Evolutionary conservation across 2,329 filamentous ascomycete species (phyloP), one percentile per base, ranked within the genome.

Genomic region (Pleurostoma richardsiae): DNA sequence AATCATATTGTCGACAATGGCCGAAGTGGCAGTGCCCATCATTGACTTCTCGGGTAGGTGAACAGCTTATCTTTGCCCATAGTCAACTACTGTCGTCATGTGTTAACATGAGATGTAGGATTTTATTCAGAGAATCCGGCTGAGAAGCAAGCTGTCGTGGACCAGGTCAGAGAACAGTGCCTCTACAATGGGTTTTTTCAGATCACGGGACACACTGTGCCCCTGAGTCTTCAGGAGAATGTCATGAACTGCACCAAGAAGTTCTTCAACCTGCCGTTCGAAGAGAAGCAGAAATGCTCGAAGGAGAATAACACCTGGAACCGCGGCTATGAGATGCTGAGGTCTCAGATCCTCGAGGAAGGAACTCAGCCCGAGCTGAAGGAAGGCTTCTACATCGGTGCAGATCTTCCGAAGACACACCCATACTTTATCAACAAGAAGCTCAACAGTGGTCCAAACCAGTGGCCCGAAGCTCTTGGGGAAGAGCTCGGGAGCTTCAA

Each of bases 111-210:
- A 8, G 33, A 36, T 36, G 8, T 11, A 51, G 49, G 46, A 6
- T 51, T 51, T 30, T 45, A 52, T 38, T 52, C 39, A 42, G 47
- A 29, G 49, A 52, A 43, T 51, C 33, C 42, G 5, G 36, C 19
- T 4, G 29, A 47, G n/a, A 64, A 59, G 47, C 54, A 58, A 29
- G 53, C 53, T 10, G 54, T 67, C 2, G 58, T 70, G 4, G 48
- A 61, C 0, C 60, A 69, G 41, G 62, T 75, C 30, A 63, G 69
- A 5, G 53, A 61, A 30, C 69, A 70, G 43, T 75, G 72, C 51
- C 58, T 66, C 19, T 58, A 68, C 62, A 53, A 76, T 64, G 76
- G 76, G 4, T 79, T 79, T 59, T 78, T 80, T 60, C 74, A 77
- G 53, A 67, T 80, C 43, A 64, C 65, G 6, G 70, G 71, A 6